These are phyloP conservation scores for Penicillium frequentans DNA, from an alignment of 2,329 filamentous ascomycete species.

Conservation along the genomic window DNA sequence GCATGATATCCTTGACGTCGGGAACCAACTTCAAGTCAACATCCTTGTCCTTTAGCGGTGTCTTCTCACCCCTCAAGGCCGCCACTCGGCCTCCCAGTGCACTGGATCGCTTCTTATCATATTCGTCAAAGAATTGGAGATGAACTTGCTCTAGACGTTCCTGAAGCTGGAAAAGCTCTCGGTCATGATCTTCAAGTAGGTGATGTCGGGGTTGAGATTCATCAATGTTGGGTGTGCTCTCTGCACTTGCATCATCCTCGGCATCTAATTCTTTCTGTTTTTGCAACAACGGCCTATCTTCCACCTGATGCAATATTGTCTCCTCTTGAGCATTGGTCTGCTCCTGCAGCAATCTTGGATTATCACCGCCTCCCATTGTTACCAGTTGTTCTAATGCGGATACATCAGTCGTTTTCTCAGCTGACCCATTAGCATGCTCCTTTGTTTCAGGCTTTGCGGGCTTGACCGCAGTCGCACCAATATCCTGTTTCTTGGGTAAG, in stretches of 20 bases:
- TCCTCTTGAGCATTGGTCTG: constrained; percentile 86
- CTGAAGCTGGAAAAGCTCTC: constrained; percentile 75
- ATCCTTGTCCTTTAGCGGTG: constrained; percentile 41
- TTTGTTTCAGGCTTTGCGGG: constrained; percentile 22
- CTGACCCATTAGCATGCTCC: constrained; percentile 36
- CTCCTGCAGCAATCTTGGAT: constrained; percentile 66
- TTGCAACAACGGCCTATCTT: constrained; percentile 83
- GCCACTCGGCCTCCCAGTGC: constrained; percentile 49
- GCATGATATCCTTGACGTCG: constrained; percentile 83
- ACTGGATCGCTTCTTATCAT: constrained; percentile 58
- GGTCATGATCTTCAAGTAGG: constrained; percentile 83
- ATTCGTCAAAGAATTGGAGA: constrained; percentile 76
- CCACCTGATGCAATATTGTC: constrained; percentile 81
- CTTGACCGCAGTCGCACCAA: constrained; percentile 46
- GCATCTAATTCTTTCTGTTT: constrained; percentile 90
- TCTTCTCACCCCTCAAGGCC: constrained; percentile 52
- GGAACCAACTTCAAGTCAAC: constrained; percentile 66
- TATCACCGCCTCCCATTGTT: constrained; percentile 71
- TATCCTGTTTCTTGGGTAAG: constrained; percentile 70
- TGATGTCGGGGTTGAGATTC: constrained; percentile 62
- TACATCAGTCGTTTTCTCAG: constrained; percentile 28
- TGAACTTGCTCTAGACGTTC: constrained; percentile 75
- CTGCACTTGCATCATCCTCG: constrained; percentile 66
- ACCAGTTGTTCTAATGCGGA: constrained; percentile 72
- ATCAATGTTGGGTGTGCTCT: constrained; percentile 46